These are phyloP conservation scores for Dipodascus geniculatus DNA, from an alignment of 805 yeast genomes.

Conservation along the genomic window DNA sequence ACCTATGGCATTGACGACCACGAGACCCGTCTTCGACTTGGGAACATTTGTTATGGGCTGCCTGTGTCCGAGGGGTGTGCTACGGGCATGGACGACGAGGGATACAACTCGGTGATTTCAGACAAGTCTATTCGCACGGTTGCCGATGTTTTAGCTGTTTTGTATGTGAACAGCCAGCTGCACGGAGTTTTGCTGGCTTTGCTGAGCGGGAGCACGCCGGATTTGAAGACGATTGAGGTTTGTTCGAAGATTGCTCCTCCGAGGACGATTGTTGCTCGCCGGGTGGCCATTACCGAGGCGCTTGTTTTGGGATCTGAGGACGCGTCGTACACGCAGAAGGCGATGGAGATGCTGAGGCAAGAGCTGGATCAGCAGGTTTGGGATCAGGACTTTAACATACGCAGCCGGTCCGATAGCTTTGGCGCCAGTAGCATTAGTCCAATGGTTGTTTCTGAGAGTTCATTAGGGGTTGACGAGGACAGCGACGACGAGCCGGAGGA, in stretches of 20 bases:
- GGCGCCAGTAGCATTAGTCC: too few species aligned
- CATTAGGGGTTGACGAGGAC: background rate
- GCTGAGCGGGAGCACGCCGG: constrained; percentile 6
- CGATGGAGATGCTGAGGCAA: constrained; percentile 15
- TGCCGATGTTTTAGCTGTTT: constrained; percentile 22
- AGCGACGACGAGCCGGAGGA: too few species aligned
- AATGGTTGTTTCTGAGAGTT: background rate
- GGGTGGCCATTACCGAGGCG: constrained; percentile 21
- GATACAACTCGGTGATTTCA: constrained; percentile 12
- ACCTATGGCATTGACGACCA: constrained; percentile 15
- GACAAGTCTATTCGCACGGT: constrained; percentile 18
- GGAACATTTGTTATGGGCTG: constrained; percentile 10
- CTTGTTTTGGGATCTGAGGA: constrained; percentile 17
- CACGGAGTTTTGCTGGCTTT: constrained; percentile 14
- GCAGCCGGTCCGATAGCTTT: constrained; percentile 3
- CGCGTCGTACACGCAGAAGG: constrained; percentile 12
- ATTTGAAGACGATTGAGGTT: constrained; percentile 9
- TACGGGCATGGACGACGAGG: constrained; percentile 14
- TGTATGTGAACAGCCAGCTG: constrained; percentile 18
- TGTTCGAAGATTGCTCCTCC: constrained; percentile 21
- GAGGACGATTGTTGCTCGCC: constrained; percentile 17
- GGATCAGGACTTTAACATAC: background rate
- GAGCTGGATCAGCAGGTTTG: constrained; percentile 9
- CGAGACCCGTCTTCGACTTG: constrained; percentile 18
- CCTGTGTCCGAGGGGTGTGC: constrained; percentile 9